These are phyloP conservation scores for Phylloporus rhodoxanthus DNA, from an alignment of 768 basidiomycete species.

Conservation along the genomic window DNA sequence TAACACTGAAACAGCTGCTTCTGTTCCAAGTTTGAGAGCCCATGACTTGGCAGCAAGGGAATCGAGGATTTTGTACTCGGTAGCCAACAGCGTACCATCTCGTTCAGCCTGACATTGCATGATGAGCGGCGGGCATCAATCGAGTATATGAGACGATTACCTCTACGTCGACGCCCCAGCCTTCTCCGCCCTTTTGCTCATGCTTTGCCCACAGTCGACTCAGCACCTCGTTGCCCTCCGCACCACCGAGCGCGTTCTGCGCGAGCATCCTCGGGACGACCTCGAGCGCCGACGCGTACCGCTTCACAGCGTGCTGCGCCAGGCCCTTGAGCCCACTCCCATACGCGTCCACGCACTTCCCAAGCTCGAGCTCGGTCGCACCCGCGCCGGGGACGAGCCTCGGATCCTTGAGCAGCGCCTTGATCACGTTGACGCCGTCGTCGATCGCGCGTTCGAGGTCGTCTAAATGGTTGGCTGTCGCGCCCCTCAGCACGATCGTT, in stretches of 20 bases:
- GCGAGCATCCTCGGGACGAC: slow-evolving; percentile 89
- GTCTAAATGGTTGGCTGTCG: slow-evolving; percentile 90
- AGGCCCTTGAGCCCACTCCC: slow-evolving; percentile 87
- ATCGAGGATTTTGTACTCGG: slow-evolving; percentile 68
- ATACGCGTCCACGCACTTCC: slow-evolving; percentile 74
- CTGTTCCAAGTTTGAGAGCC: slow-evolving; percentile 87
- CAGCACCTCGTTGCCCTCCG: slow-evolving; percentile 88
- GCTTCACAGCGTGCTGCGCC: slow-evolving; percentile 87
- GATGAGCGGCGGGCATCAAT: background rate
- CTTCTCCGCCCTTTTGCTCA: slow-evolving; percentile 63
- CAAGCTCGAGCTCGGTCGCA: slow-evolving; percentile 90
- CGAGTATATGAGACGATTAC: slow-evolving; percentile 34
- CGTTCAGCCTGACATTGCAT: slow-evolving; percentile 52
- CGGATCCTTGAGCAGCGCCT: slow-evolving; percentile 83
- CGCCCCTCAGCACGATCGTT: slow-evolving; percentile 92
- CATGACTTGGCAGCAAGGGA: slow-evolving; percentile 86
- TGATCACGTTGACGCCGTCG: slow-evolving; percentile 95
- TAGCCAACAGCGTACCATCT: slow-evolving; percentile 67
- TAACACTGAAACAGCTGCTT: slow-evolving; percentile 85
- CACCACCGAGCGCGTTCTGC: slow-evolving; percentile 90
- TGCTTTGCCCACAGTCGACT: slow-evolving; percentile 89
- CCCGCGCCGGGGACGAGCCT: slow-evolving; percentile 92
- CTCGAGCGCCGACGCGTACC: slow-evolving; percentile 85
- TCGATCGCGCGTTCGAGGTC: slow-evolving; percentile 96
- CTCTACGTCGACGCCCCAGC: slow-evolving; percentile 88